Evolutionary conservation across 2,329 filamentous ascomycete species (phyloP), one percentile per base, ranked within the genome.

Genomic region (Ascochyta fabae): DNA sequence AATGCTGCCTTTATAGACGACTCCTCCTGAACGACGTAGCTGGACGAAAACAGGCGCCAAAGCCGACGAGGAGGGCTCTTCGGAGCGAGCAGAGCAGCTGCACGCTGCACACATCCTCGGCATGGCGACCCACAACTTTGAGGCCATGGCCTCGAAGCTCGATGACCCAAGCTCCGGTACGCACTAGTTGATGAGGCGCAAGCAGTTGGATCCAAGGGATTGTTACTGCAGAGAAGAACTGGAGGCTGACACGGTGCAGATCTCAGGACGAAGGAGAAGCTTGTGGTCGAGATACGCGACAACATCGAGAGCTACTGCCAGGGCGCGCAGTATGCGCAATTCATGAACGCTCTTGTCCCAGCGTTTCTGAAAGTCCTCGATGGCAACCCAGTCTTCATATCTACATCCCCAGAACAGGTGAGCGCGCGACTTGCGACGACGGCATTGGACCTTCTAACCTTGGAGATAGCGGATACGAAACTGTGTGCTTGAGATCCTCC

Each of bases 401-500:
- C 91, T 75, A 91, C 88, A 69, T 96, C 92, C 2, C 84, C 87
- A 48, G 95, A 99, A 72, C 95, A 98, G 83, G 90, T 92, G 76
- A 73, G 84, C 29, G 51, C 67, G 51, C 48, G 42, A n/a, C 24
- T 31, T 40, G 48, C 36, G 33, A 59, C 46, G 33, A 16, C 46
- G 29, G n/a, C 27, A 38, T 31, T 15, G 27, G 42, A 24, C 48
- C 31, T 39, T 43, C 65, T 69, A 57, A 67, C 51, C 6, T 24
- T 35, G 15, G 41, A 29, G 46, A 40, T 87, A 96, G 92, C 69
- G 73, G 85, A 81, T 99, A 63, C 91, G 95, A 61, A 95, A 95
- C 74, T 96, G 90, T 74, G 85, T 96, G 44, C 88, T 99, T 65
- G 96, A 99, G 77, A 96, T 97, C 65, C 83, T 99, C 27, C 92